phyloP scores from a whole-genome alignment of 2,329 filamentous ascomycete species.

The Sphaerulina vaccinii region DNA sequence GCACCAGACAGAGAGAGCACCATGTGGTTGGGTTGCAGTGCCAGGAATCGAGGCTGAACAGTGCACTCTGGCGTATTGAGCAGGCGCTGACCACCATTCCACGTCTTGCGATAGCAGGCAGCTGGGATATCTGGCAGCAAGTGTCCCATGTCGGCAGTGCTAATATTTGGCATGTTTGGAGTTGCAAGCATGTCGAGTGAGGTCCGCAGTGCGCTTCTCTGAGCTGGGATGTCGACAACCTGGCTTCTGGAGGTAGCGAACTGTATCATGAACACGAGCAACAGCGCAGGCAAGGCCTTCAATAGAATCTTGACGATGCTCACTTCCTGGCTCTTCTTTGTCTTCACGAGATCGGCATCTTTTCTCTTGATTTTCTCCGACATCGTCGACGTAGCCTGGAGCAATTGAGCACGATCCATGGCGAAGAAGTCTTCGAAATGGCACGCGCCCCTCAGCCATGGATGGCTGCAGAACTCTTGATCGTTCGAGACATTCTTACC shows the following conservation, averaged over 20 bases:
- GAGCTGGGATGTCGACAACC: constrained; percentile 13
- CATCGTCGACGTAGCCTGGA: neutral
- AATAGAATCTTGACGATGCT: neutral
- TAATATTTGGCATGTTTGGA: constrained; percentile 22
- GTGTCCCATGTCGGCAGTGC: constrained; percentile 29
- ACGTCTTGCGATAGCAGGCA: constrained; percentile 8
- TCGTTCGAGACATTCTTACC: neutral
- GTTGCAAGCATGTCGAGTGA: constrained; percentile 23
- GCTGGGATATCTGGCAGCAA: constrained; percentile 27
- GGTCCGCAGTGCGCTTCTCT: constrained; percentile 23
- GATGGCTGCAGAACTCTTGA: neutral
- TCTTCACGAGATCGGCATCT: neutral
- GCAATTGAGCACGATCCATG: neutral
- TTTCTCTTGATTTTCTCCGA: neutral
- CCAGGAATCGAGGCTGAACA: constrained; percentile 10
- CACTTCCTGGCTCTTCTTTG: too few species aligned
- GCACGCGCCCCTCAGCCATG: neutral
- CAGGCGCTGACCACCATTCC: neutral
- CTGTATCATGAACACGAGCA: constrained; percentile 4
- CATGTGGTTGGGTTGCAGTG: constrained; percentile 27
- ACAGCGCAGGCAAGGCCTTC: neutral
- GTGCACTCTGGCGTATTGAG: neutral
- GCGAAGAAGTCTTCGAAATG: neutral
- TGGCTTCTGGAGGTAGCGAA: neutral
- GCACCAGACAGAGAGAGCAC: constrained; percentile 31